Percentiles rank a stretch among this genome's conserved stretches.
Conservation (phyloP, 257 asterid species). For the Nicotiana undulata region DNA sequence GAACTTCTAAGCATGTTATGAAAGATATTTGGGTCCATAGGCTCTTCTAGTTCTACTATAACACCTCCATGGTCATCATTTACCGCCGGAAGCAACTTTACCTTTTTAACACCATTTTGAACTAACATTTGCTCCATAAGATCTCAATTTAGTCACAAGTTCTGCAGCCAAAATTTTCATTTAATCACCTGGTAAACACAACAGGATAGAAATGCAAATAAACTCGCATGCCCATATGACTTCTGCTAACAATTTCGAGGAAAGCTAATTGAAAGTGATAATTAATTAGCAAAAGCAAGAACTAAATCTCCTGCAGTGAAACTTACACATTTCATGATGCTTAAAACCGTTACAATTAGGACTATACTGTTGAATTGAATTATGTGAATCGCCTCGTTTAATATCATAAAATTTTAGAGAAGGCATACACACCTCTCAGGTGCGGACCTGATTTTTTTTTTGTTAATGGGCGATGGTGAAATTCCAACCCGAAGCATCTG, state of each 20-base stretch:
- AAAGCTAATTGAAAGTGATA: neutral
- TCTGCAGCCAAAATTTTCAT: neutral
- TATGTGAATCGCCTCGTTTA: neutral
- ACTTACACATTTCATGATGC: neutral
- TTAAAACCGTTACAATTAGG: neutral
- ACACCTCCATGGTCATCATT: conserved; percentile 59
- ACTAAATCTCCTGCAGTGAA: neutral
- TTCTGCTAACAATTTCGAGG: neutral
- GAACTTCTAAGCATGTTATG: conserved; percentile 39
- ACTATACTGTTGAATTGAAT: neutral
- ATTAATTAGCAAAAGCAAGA: neutral
- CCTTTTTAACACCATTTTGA: conserved; percentile 24
- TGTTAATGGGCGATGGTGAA: neutral
- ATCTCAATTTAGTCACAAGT: neutral
- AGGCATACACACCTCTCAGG: neutral
- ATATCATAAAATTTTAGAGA: neutral
- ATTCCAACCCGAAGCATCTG: neutral
- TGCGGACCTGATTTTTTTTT: too few relatives aligned
- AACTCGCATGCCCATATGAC: neutral
- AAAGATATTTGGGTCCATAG: conserved; percentile 42
- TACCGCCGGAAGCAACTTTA: conserved; percentile 37
- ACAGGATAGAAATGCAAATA: neutral
- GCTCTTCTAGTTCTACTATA: conserved; percentile 48
- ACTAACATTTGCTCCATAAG: conserved; percentile 33
- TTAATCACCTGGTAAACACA: neutral